Evolutionary conservation across 139 green algal genomes (phyloP).

Genomic region (Chara braunii): DNA sequence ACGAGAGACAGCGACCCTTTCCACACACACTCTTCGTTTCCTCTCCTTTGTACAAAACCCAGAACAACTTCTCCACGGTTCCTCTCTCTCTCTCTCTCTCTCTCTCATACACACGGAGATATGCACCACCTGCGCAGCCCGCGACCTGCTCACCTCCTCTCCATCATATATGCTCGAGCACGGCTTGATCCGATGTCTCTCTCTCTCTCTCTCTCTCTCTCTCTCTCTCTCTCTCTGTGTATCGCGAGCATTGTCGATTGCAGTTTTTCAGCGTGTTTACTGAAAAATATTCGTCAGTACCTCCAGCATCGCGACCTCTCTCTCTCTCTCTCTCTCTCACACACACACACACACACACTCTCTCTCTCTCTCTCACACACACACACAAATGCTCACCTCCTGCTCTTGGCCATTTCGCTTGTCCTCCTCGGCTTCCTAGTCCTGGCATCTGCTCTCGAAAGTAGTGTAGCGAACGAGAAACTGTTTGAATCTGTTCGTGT

Average conservation of each 20-base stretch:
- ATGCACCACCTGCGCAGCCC: constrained; percentile 4
- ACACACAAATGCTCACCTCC: no score
- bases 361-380: neutral
- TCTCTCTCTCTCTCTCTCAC: neutral
- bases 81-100: no score
- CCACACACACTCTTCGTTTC: no score
- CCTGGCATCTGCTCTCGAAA: no score
- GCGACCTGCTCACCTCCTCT: neutral
- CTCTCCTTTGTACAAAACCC: no score
- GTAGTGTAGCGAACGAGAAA: no score
- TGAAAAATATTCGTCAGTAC: neutral
- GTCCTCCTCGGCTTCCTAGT: no score
- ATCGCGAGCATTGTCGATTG: neutral
- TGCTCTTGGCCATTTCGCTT: no score
- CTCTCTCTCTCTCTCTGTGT: neutral
- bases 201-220: neutral
- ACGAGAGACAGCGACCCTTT: no score
- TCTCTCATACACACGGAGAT: no score
- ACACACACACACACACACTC: neutral
- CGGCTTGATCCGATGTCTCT: neutral
- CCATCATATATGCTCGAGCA: neutral
- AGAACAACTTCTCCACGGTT: no score
- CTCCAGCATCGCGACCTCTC: neutral
- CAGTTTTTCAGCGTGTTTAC: neutral
- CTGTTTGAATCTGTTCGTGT: no score